These are phyloP conservation scores for Cercospora nicotianae DNA, from an alignment of 2,329 filamentous ascomycete genomes.

Conservation along the genomic window DNA sequence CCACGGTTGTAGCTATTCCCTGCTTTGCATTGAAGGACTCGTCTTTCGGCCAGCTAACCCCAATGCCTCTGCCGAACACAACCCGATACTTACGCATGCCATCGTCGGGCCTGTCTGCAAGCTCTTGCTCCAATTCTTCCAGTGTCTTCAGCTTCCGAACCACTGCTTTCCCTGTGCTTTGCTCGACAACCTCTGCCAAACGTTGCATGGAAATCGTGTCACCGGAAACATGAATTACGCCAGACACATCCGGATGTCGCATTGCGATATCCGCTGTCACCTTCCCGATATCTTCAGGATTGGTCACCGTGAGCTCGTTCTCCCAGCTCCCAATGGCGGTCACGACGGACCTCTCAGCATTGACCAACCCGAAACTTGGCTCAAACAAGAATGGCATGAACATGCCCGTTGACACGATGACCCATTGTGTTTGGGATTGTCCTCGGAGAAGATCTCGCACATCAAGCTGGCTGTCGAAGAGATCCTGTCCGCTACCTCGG, in stretches of 20 bases:
- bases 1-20: constrained; percentile 48
- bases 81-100: constrained; percentile 60
- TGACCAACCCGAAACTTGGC: constrained; percentile 62
- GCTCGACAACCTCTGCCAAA: constrained; percentile 53
- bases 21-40: constrained; percentile 56
- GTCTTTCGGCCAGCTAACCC: constrained; percentile 59
- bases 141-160: constrained; percentile 54
- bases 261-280: constrained; percentile 59
- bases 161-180: constrained; percentile 46
- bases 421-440: constrained; percentile 54
- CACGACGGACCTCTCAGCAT: constrained; percentile 38
- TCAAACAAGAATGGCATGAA: constrained; percentile 72
- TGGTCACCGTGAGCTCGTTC: constrained; percentile 62
- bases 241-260: constrained; percentile 38
- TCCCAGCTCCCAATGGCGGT: constrained; percentile 61
- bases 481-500: constrained; percentile 57
- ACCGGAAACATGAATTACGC: constrained; percentile 61
- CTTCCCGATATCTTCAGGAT: constrained; percentile 62
- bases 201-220: constrained; percentile 61
- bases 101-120: constrained; percentile 51
- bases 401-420: constrained; percentile 66
- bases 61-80: constrained; percentile 60
- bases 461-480: constrained; percentile 68
- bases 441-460: constrained; percentile 56
- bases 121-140: constrained; percentile 47